Conservation (phyloP, 306 rosid genomes). For the Arachis hypogaea region DNA sequence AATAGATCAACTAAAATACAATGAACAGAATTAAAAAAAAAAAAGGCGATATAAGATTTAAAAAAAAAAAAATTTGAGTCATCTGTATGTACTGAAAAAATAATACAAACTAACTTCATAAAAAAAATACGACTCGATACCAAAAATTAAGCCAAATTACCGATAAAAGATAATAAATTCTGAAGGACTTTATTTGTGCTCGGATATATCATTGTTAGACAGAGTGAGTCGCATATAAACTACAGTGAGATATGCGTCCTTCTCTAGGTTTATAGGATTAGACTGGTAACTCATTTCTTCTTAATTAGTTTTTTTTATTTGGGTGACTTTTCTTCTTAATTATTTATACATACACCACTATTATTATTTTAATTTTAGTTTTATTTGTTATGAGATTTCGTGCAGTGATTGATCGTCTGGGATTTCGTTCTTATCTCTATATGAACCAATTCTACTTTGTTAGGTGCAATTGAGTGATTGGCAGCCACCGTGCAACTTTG, state of each 20-base stretch:
- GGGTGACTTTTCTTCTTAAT: too few relatives aligned
- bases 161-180: too few relatives aligned
- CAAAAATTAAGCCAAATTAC: too few relatives aligned
- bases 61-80: too few relatives aligned
- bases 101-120: too few relatives aligned
- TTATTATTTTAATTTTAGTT: not conserved
- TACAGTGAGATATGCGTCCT: conserved; percentile 1
- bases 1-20: too few relatives aligned
- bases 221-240: not conserved
- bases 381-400: not conserved
- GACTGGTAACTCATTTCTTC: conserved; percentile 10
- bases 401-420: conserved; percentile 3
- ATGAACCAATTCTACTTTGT: not conserved
- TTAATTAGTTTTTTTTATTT: not conserved
- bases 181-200: too few relatives aligned
- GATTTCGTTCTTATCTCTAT: conserved; percentile 19
- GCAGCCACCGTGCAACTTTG: not conserved
- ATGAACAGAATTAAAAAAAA: too few relatives aligned
- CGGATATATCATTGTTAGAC: conserved; percentile 8
- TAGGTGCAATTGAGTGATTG: not conserved
- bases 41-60: too few relatives aligned
- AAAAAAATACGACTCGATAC: too few relatives aligned
- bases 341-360: too few relatives aligned
- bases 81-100: too few relatives aligned
- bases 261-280: conserved; percentile 21